A percentile compares a stretch with the other conserved stretches of the same genome.
Conservation (phyloP, 768 basidiomycete species). For the Leccinellum rugosiceps region DNA sequence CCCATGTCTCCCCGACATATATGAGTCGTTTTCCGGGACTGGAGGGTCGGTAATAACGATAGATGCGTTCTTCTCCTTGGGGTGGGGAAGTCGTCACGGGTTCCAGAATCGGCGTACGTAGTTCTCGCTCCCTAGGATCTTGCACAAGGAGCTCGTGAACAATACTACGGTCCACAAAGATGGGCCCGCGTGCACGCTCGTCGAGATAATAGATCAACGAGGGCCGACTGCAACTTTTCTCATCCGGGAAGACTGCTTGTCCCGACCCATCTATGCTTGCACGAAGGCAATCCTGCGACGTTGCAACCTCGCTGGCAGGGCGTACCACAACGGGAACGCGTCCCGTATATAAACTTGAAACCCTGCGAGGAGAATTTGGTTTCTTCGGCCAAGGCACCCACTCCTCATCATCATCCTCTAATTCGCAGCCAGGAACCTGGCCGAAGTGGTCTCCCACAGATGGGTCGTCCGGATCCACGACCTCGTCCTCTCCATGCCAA, state of each 20-base stretch:
- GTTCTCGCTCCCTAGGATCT: slow-evolving; percentile 3
- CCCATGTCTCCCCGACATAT: slow-evolving; percentile 23
- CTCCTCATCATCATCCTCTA: slow-evolving; percentile 15
- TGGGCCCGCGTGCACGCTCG: slow-evolving; percentile 12
- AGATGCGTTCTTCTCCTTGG: slow-evolving; percentile 14
- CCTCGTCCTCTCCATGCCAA: neutral
- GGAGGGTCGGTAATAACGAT: slow-evolving; percentile 4
- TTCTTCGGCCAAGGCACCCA: slow-evolving; percentile 21
- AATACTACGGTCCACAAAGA: slow-evolving; percentile 11
- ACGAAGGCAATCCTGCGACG: neutral
- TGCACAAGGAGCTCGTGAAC: neutral
- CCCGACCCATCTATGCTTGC: neutral
- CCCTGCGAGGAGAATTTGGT: no score
- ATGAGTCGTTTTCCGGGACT: neutral
- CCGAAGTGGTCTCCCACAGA: neutral
- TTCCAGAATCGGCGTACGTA: slow-evolving; percentile 3
- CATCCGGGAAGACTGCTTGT: slow-evolving; percentile 5
- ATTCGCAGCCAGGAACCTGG: neutral
- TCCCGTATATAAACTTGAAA: neutral
- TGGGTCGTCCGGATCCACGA: slow-evolving; percentile 6
- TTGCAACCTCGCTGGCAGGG: neutral
- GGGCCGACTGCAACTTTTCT: neutral
- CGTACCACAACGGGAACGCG: slow-evolving; percentile 1
- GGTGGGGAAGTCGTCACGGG: slow-evolving; percentile 4
- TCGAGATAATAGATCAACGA: slow-evolving; percentile 18